Base-by-base conservation (phyloP, 1,284 basidiomycete species). In the Ganoderma sp. region DNA sequence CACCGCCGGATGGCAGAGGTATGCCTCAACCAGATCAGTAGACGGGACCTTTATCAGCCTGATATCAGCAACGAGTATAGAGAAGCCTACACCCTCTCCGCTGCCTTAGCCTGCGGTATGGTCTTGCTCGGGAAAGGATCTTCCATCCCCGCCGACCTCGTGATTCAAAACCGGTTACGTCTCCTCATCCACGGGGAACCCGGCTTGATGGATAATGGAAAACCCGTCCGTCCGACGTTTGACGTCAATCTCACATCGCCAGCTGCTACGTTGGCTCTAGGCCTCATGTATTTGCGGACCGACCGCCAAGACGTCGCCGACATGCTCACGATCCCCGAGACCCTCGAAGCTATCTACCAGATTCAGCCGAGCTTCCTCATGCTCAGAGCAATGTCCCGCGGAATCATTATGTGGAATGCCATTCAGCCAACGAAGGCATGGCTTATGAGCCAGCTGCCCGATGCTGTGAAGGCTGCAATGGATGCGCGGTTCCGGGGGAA, bases 1-100 rank as follows among this genome's bases (percentile, higher is more conserved):
- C 92, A 97, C 75, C 84, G 95, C 54, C 90, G 93, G 37, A 96
- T 98, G 88, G 97, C 96, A 0, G 96, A 99, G 77, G 90, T 95
- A 4, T 92, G 96, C 73, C 84, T 99, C 19, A 86, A 85, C 62
- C 94, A 99, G 78, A 92, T 99, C 70, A 90, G 90, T 64, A 86
- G 93, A 25, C 85, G 83, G 67, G 91, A 95, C 74, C 86, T 97
- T 28, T 86, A 88, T 3, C 91, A 91, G 67, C 89, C 92, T 0
- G 95, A 98, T 72, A 83, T 92, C 48, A 94, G 89, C 74, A 91
- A 90, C 71, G 94, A 95, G 69, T 88, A 94, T 76, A 88, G 94
- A 42, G 98, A 99, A 77, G 91, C 96, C 0, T 99, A 99, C 78
- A 93, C 96, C 0, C 90, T 96, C 72, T 89, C 94, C 1, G 91